Percentiles rank a stretch among this genome's conserved stretches.
Evolutionary conservation across 331 rosid species (phyloP).

Genomic region (Quercus phellos): DNA sequence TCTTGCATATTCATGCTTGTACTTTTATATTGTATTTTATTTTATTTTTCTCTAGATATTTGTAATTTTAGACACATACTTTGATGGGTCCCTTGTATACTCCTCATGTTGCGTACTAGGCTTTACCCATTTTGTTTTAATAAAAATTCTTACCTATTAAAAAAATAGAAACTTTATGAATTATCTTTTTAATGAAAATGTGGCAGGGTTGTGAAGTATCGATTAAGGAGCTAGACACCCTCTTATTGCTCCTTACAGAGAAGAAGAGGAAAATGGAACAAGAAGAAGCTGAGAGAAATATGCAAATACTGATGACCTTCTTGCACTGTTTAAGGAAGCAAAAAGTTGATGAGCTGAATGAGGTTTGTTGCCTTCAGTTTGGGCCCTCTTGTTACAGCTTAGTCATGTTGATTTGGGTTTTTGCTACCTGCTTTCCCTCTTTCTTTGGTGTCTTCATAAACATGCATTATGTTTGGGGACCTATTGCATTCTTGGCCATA

Average conservation of each 20-base stretch:
- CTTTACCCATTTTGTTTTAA: too few species aligned
- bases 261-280: slow-evolving; percentile 98
- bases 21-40: too few species aligned
- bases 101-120: too few species aligned
- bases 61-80: background rate
- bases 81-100: too few species aligned
- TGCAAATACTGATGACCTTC: slow-evolving; percentile 89
- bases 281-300: slow-evolving; percentile 94
- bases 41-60: slow-evolving; percentile 15
- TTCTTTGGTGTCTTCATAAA: background rate
- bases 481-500: background rate
- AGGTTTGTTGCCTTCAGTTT: slow-evolving; percentile 46
- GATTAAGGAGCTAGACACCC: slow-evolving; percentile 78
- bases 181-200: background rate
- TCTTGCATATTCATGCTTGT: too few species aligned
- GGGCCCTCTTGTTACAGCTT: background rate
- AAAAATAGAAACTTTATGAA: background rate
- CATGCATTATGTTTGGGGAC: background rate
- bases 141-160: too few species aligned
- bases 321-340: slow-evolving; percentile 85
- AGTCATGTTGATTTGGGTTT: slow-evolving; percentile 13
- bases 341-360: slow-evolving; percentile 75
- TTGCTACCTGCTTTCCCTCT: background rate
- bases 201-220: slow-evolving; percentile 88
- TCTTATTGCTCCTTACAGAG: slow-evolving; percentile 70